Conservation (phyloP, 306 rosid genomes). For the Comarum palustre region DNA sequence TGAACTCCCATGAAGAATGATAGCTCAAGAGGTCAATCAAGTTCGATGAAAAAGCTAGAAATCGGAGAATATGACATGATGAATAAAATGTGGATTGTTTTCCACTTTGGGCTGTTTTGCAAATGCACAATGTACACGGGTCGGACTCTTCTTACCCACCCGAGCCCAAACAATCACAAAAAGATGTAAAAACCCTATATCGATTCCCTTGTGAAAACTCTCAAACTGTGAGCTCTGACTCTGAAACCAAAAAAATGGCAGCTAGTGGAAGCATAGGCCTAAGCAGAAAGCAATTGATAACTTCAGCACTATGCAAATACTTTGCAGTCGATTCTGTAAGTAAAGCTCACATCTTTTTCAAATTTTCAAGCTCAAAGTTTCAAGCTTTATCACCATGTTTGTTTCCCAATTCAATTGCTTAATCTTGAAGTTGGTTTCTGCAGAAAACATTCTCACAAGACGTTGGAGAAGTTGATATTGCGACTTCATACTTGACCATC, state of each 20-base stretch:
- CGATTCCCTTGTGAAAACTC: neutral
- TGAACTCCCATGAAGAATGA: neutral
- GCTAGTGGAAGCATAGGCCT: constrained; percentile 25
- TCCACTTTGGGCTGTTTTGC: neutral
- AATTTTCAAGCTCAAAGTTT: constrained; percentile 5
- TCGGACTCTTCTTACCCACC: neutral
- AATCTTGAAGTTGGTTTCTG: constrained; percentile 26
- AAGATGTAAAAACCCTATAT: constrained; percentile 14
- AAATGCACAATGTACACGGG: neutral
- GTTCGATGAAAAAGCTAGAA: neutral
- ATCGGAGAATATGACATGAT: neutral
- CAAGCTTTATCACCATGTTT: constrained; percentile 9
- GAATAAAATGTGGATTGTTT: neutral
- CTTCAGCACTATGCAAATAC: constrained; percentile 53
- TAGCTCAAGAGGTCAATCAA: neutral
- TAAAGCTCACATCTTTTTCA: constrained; percentile 2
- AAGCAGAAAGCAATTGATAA: constrained; percentile 45
- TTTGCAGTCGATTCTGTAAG: constrained; percentile 66
- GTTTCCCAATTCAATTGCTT: constrained; percentile 3
- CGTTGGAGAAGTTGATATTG: constrained; percentile 43
- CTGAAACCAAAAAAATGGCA: constrained; percentile 49
- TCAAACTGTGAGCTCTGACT: neutral
- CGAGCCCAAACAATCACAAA: constrained; percentile 4
- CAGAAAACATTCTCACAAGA: constrained; percentile 52
- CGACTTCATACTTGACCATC: constrained; percentile 43